Evolutionary conservation across 495 filamentous ascomycete species (phyloP).

Genomic region (Aspergillus nidulans): DNA sequence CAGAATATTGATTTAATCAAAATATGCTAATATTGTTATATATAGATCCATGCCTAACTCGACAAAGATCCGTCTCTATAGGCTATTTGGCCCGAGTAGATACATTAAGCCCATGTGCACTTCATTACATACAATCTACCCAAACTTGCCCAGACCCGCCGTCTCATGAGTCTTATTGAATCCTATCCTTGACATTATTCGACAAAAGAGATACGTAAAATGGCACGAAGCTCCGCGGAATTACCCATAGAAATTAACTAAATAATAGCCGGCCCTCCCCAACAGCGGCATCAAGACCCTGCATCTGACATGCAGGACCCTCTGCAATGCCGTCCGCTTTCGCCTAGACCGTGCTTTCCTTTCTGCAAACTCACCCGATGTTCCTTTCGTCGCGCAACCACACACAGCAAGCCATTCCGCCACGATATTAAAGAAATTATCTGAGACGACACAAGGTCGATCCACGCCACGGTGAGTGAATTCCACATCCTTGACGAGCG

Average conservation of each 20-base stretch:
- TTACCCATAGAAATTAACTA: background rate
- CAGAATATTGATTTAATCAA: no score
- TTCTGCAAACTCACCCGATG: conserved; percentile 21
- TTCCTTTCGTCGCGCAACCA: conserved; percentile 23
- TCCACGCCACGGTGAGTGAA: background rate
- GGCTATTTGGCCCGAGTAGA: no score
- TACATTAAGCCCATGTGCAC: no score
- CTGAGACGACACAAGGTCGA: conserved; percentile 24
- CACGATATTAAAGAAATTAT: conserved; percentile 22
- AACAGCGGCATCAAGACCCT: conserved; percentile 24
- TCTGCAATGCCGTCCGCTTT: conserved; percentile 12
- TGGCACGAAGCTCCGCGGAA: background rate
- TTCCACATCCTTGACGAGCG: background rate
- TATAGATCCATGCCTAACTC: no score
- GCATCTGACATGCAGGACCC: conserved; percentile 17
- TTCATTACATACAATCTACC: no score
- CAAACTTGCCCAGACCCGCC: no score
- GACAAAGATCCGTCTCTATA: no score
- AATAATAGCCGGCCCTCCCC: conserved; percentile 7
- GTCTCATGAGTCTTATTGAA: no score
- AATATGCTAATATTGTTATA: no score
- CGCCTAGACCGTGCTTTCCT: conserved; percentile 23
- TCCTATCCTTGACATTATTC: background rate
- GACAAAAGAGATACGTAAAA: background rate
- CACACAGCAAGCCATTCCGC: conserved; percentile 20